Evolutionary conservation across 176 grass and related monocot genomes (phyloP), one percentile per base, ranked within the genome.

Genomic region (Melocanna baccifera): DNA sequence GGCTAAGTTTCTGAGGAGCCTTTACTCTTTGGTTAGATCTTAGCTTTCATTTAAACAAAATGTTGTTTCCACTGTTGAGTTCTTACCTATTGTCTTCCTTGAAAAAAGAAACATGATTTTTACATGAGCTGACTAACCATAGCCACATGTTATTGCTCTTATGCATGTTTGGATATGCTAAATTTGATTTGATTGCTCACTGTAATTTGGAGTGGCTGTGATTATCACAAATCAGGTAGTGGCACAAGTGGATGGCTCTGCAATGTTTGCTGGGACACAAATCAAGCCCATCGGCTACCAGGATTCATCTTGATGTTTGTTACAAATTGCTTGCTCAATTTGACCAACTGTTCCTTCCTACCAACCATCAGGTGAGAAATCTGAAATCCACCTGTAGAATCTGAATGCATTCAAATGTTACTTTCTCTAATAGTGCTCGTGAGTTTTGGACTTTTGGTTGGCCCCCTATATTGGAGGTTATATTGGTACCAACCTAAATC

Each of bases 161-260:
- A n/a, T n/a, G n/a, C 42, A 43, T 73, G 57, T 59, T 76, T 84
- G 65, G 0, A 8, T 67, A 50, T 79, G 30, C 26, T 75, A 25
- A 67, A 75, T 71, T 64, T 83, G 37, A 12, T 53, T 84, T 69
- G 4, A 20, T 62, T 69, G 42, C 57, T 77, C 52, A 23, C 16
- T 77, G 39, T 83, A 98, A 93, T 98, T 96, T 91, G 96, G 96
- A 76, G 91, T 98, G 11, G 93, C 89, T 75, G 96, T 98, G 41
- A 93, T 98, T 75, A 98, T 98, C 69, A 98, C 91, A 5, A 98
- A 98, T 96, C 89, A 95, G 90, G 96, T 98, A n/a, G 93, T 96
- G 56, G 93, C 96, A 23, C 93, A 98, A 94, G 96, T 96, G 83
- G 96, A 98, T 92, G 96, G 96, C 6, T 95, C 91, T 65, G 93